Evolutionary conservation across 1,139 yeast species (phyloP).

Genomic region (Kazachstania sp.): DNA sequence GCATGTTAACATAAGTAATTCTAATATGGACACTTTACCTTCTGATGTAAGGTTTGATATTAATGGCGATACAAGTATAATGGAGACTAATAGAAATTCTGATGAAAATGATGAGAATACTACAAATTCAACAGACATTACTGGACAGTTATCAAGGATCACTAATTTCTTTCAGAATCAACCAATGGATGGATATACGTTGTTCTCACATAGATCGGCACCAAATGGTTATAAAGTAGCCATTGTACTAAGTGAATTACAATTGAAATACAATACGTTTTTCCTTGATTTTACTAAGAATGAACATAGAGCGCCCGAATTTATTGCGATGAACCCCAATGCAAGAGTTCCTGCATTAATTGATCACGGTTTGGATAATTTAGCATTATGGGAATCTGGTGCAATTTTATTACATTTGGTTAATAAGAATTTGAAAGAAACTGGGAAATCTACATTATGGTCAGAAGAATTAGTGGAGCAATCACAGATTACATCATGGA

Average conservation of each 20-base stretch:
- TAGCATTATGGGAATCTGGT: slow-evolving; percentile 90
- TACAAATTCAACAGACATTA: no score
- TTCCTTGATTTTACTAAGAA: slow-evolving; percentile 81
- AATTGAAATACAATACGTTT: slow-evolving; percentile 70
- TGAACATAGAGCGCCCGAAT: slow-evolving; percentile 89
- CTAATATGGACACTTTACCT: slow-evolving; percentile 15
- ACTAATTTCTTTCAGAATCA: slow-evolving; percentile 68
- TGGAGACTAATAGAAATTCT: slow-evolving; percentile 7
- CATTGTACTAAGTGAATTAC: slow-evolving; percentile 75
- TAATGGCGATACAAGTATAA: slow-evolving; percentile 5
- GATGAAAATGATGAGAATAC: slow-evolving; percentile 10
- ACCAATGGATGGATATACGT: slow-evolving; percentile 77
- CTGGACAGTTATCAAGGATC: slow-evolving; percentile 40
- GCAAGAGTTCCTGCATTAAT: slow-evolving; percentile 91
- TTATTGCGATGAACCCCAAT: slow-evolving; percentile 84
- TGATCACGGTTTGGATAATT: slow-evolving; percentile 73
- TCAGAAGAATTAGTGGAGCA: slow-evolving; percentile 73
- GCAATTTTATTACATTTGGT: slow-evolving; percentile 76
- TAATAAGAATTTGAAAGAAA: slow-evolving; percentile 56
- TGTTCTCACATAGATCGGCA: slow-evolving; percentile 85
- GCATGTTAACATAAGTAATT: slow-evolving; percentile 24
- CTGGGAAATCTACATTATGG: slow-evolving; percentile 72
- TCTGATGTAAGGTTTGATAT: slow-evolving; percentile 13
- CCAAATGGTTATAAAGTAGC: slow-evolving; percentile 97
- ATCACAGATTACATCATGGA: slow-evolving; percentile 79